These are phyloP conservation scores for Arachis hypogaea DNA, from an alignment of 306 rosid genomes.

Conservation along the genomic window DNA sequence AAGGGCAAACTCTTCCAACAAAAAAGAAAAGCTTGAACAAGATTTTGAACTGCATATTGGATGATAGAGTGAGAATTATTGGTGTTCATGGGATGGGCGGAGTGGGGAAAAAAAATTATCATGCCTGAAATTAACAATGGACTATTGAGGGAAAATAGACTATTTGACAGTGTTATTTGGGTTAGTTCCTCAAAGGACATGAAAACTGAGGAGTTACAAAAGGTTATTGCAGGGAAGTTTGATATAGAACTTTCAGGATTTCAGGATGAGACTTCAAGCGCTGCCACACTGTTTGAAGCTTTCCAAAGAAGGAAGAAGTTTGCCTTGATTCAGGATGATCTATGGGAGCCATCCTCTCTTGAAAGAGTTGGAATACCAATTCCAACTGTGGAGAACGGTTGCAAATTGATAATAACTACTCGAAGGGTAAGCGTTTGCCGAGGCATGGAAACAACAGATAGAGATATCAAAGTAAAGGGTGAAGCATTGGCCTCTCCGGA, in stretches of 20 bases:
- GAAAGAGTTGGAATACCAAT: conserved; percentile 41
- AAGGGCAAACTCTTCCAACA: conserved; percentile 36
- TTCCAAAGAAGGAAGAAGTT: conserved; percentile 28
- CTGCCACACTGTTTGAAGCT: conserved; percentile 32
- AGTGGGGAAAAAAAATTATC: conserved; percentile 47
- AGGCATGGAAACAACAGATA: conserved; percentile 39
- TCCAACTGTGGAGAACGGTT: conserved; percentile 36
- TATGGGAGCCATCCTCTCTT: conserved; percentile 39
- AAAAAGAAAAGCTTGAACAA: neutral
- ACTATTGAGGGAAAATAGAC: conserved; percentile 15
- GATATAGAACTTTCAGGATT: conserved; percentile 10
- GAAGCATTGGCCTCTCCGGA: conserved; percentile 26
- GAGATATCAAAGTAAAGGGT: conserved; percentile 30
- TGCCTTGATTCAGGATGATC: conserved; percentile 38
- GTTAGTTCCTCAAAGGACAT: conserved; percentile 30
- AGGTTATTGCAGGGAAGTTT: conserved; percentile 27
- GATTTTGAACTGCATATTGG: conserved; percentile 24
- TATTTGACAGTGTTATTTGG: conserved; percentile 39
- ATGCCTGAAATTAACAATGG: conserved; percentile 31
- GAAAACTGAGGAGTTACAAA: conserved; percentile 28
- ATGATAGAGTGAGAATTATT: conserved; percentile 17
- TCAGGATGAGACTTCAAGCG: conserved; percentile 11
- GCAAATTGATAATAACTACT: conserved; percentile 35
- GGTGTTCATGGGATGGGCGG: conserved; percentile 45
- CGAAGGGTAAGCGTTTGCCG: conserved; percentile 37